Conservation (phyloP, 441 rosid genomes). For the Pelargonium cotyledonis region DNA sequence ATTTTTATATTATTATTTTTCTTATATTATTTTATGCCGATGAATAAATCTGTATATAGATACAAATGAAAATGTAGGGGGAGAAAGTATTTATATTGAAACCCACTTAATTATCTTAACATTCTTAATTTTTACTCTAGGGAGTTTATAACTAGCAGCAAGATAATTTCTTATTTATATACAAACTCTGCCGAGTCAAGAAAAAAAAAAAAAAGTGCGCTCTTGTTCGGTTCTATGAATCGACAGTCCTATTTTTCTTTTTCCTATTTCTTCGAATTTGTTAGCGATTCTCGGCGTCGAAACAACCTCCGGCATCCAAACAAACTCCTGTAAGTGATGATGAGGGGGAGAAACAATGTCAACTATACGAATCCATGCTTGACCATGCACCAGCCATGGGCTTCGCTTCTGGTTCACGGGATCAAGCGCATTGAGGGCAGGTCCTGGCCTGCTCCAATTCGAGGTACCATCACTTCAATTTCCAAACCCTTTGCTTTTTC, state of each 20-base stretch:
- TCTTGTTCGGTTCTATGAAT: background rate
- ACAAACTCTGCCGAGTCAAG: background rate
- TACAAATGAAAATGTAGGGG: too few species aligned
- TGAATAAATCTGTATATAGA: too few species aligned
- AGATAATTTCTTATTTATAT: too few species aligned
- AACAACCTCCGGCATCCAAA: background rate
- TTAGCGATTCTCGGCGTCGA: background rate
- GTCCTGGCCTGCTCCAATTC: slow-evolving; percentile 82
- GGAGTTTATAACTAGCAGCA: too few species aligned
- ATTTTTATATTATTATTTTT: too few species aligned
- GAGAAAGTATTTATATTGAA: too few species aligned
- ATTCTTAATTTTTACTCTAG: too few species aligned
- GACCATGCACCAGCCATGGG: slow-evolving; percentile 97
- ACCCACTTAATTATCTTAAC: too few species aligned
- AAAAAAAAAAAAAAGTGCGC: background rate
- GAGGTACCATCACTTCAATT: slow-evolving; percentile 36
- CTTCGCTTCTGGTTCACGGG: slow-evolving; percentile 71
- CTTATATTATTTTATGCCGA: too few species aligned
- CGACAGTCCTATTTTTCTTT: too few species aligned
- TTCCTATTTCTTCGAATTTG: background rate
- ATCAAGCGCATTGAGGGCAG: slow-evolving; percentile 93
- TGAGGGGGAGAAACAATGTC: slow-evolving; percentile 32
- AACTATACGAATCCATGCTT: slow-evolving; percentile 73
- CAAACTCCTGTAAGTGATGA: slow-evolving; percentile 4
- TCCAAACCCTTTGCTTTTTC: slow-evolving; percentile 1